Evolutionary conservation across 164 flowering plant species (phyloP), one percentile per base, ranked within the genome.

Genomic region (Akebia trifoliata): DNA sequence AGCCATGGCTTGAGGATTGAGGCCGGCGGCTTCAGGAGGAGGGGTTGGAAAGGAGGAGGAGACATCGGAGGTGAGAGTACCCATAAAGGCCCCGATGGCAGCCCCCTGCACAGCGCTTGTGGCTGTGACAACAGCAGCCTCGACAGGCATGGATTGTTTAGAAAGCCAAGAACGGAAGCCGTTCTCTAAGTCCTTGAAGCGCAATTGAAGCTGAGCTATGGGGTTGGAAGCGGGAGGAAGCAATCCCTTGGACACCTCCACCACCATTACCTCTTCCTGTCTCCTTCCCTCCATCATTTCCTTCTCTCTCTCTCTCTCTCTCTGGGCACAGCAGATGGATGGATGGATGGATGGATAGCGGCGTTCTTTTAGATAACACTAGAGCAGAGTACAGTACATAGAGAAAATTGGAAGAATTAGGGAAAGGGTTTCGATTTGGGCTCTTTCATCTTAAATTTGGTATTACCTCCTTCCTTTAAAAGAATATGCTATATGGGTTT

Each of bases 1-100:
- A 37, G 90, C 82, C 93, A 87, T 74, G 57, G 90, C 90, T 34
- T 87, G 75, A 26, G 96, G 81, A 57, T 77, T 73, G 43, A 87
- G 78, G 38, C 58, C 46, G 9, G 80, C 69, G 7, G 81, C 74
- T 24, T 66, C 66, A 29, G 87, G 81, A 0, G 91, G 84, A 62
- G 94, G 79, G 42, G 75, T 46, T 3, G 81, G 73, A 24, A 83
- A 8, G 1, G 79, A 12, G 18, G 90, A 67, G 10, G 86, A 54
- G 14, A 62, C 31, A 39, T 86, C 94, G 14, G 61, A 49, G 43
- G 88, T 78, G 34, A 93, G 76, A 26, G 86, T 81, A 2, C 97
- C 99, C 96, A 93, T 81, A 43, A 93, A 50, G 29, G 50, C 96
- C 10, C 99, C 99, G 11, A 93, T 86, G 10, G 83, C 85, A 4